Conservation (phyloP, 2,329 filamentous ascomycete species). For the Pseudogymnoascus sp. region DNA sequence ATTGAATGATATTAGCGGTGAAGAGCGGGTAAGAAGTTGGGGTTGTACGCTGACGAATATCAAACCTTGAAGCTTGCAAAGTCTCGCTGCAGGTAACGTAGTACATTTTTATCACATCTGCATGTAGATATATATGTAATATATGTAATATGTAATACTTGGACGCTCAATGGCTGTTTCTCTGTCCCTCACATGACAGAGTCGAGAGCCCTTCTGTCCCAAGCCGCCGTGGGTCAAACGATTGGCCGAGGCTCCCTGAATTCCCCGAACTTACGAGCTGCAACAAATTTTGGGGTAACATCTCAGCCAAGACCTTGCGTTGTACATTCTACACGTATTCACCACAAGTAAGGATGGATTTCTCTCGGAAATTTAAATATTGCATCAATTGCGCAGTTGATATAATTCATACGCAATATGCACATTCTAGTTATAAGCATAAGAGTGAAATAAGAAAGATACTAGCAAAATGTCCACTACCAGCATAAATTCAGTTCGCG, state of each 20-base stretch:
- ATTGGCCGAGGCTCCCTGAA: conserved; percentile 1
- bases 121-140: background rate
- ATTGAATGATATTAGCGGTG: conserved; percentile 2
- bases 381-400: background rate
- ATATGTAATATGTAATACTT: background rate
- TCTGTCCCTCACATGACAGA: background rate
- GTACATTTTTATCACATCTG: background rate
- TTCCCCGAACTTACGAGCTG: background rate
- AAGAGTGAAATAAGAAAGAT: background rate
- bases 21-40: background rate
- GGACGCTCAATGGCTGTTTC: background rate
- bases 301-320: background rate
- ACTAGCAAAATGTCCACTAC: background rate
- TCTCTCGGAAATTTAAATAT: background rate
- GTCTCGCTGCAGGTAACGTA: background rate
- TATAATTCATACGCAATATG: background rate
- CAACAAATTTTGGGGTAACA: background rate
- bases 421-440: background rate
- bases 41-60: background rate
- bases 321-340: background rate
- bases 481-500: background rate
- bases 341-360: background rate
- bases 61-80: background rate
- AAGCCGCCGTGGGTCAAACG: background rate
- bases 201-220: background rate